These are phyloP conservation scores for Cryptococcus sp. DNA, from an alignment of 1,284 basidiomycete species.

Conservation along the genomic window DNA sequence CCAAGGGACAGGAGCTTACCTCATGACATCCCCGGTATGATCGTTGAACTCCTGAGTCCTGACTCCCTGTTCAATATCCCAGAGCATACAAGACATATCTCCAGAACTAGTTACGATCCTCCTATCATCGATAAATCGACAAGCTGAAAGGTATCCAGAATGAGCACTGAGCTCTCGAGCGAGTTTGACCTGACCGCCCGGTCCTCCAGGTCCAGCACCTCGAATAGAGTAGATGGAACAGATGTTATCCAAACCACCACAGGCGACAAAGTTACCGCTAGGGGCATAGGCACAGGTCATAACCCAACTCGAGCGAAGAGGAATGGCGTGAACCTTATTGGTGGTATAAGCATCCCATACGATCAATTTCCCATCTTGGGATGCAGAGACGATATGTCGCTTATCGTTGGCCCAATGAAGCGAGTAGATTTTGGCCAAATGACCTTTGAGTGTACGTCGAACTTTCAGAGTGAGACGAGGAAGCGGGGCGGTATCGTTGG, in stretches of 20 bases:
- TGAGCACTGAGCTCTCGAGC: constrained; percentile 88
- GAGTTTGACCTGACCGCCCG: constrained; percentile 51
- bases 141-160: constrained; percentile 95
- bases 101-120: constrained; percentile 97
- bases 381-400: constrained; percentile 95
- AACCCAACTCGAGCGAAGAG: constrained; percentile 95
- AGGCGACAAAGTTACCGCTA: constrained; percentile 93
- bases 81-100: constrained; percentile 99
- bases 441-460: constrained; percentile 88
- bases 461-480: constrained; percentile 95
- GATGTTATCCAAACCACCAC: constrained; percentile 98
- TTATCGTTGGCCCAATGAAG: constrained; percentile 99
- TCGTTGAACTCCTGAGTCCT: constrained; percentile 95
- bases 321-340: constrained; percentile 99
- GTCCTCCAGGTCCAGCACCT: constrained; percentile 38
- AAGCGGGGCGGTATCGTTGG: constrained; percentile 88
- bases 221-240: constrained; percentile 92
- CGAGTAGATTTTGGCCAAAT: constrained; percentile 98
- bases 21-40: constrained; percentile 99
- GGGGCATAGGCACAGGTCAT: constrained; percentile 99
- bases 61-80: constrained; percentile 97
- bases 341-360: constrained; percentile 99
- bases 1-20: constrained; percentile 55
- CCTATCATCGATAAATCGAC: constrained; percentile 95
- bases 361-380: constrained; percentile 98